Evolutionary conservation across 192 early-diverging fungal genomes (phyloP), one percentile per base, ranked within the genome.

Genomic region (Rhizoclosmatium globosum): DNA sequence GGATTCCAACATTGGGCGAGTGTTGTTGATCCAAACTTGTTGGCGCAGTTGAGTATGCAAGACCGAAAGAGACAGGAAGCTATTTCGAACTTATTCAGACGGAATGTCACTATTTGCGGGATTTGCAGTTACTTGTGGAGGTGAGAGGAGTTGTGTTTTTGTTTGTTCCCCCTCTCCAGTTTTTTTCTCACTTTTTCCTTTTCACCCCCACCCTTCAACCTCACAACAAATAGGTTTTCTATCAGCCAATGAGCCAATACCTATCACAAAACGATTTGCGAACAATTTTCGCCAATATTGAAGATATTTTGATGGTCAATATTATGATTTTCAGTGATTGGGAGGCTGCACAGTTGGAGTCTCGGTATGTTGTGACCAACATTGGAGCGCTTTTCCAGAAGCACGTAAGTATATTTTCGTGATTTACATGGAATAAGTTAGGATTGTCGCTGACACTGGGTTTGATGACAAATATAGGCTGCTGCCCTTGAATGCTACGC

Each of bases 41-140:
- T 91, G 2, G 72, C 84, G 21, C 75, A 78, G 21, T 79, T 93
- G 6, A 68, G 83, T 67, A 71, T 83, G 39, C 91, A 93, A 23
- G 94, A 95, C 47, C 81, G 87, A 23, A 94, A 91, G 78, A 85
- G 94, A 11, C 93, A 93, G 73, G 94, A 96, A 78, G 92, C 93
- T 1, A 94, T 96, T 60, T 86, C 78, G 94, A 96, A 81, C 72
- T 96, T 21, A 92, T 95, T 58, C 80, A 83, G 13, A 96, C 94
- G 6, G 94, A 96, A 76, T 87, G 88, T 69, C 85, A 86, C 4
- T 96, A 96, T 79, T 85, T 94, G 11, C 80, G 87, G 1, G 91
- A 95, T 82, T 81, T 96, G 57, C 89, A 93, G 74, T 80, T 94
- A 58, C 90, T 96, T 66, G 79, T 89, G 3, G 85, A 95, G 75